Base-by-base conservation (phyloP, 2,329 filamentous ascomycete genomes). In the Pseudofabraea citricarpa region DNA sequence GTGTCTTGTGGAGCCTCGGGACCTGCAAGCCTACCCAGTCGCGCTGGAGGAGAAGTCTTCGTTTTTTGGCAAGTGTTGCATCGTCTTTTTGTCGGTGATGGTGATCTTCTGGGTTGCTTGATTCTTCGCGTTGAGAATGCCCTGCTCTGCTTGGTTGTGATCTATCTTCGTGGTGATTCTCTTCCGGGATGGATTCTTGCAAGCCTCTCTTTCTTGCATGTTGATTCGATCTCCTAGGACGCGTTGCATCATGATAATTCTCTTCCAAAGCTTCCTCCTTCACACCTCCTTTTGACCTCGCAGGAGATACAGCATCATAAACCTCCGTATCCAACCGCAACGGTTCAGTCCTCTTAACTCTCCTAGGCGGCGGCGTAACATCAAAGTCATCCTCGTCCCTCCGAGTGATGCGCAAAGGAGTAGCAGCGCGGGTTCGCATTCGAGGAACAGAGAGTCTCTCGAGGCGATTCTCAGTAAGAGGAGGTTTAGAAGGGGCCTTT, bases 361-460 rank as follows among this genome's bases (percentile, higher is more conserved):
- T 13, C 22, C 21, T 23, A 20, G 51, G 52, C 13, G 47, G 50
- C 31, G 56, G 54, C 2, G 52, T 56, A 20, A 49, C 52, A 35
- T 46, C 45, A 36, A 57, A 56, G 13, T 57, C 24, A 35, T 54
- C 55, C 32, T 58, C 49, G 4, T 56, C 41, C n/a, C n/a, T n/a
- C n/a, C n/a, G n/a, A n/a, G n/a, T n/a, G n/a, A n/a, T n/a, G n/a
- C n/a, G n/a, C n/a, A n/a, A n/a, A n/a, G n/a, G n/a, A 31, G 27
- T 15, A 31, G 27, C 13, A 7, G 13, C 16, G 10, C n/a, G 10
- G 26, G 10, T n/a, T 29, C n/a, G 26, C 13, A 31, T 15, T 6
- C 27, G 13, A 12, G 27, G 27, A 12, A 9, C 8, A 4, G 27
- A 31, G 13, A 15, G 27, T 3, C 27, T 31, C 18, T 21, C 7